Conservation (phyloP, 2,329 filamentous ascomycete species). For the Trichoderma hamatum region DNA sequence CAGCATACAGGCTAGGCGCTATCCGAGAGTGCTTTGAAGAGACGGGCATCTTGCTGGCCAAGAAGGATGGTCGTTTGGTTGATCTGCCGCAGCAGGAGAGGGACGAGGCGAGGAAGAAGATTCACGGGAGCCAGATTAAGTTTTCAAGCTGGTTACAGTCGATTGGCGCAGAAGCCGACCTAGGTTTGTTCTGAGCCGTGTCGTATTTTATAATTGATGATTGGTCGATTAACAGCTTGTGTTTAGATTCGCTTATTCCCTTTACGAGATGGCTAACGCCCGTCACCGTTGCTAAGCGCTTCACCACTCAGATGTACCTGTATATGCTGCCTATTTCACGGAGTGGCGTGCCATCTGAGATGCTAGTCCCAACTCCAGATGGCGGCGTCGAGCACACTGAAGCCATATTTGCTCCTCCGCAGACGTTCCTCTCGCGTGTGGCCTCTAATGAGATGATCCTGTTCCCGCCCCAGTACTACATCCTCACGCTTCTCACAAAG, state of each 20-base stretch:
- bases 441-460: constrained; percentile 71
- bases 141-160: constrained; percentile 68
- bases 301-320: constrained; percentile 96
- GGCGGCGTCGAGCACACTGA: constrained; percentile 69
- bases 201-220: neutral
- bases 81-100: constrained; percentile 62
- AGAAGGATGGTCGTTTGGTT: constrained; percentile 57
- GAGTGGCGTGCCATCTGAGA: constrained; percentile 51
- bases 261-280: constrained; percentile 96
- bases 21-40: constrained; percentile 95
- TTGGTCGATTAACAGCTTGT: neutral
- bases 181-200: constrained; percentile 51
- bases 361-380: constrained; percentile 70
- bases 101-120: constrained; percentile 65
- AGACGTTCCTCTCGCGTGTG: constrained; percentile 69
- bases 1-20: constrained; percentile 77
- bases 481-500: constrained; percentile 61
- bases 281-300: constrained; percentile 69
- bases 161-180: constrained; percentile 65
- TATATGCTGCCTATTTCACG: constrained; percentile 71
- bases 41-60: constrained; percentile 81
- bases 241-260: constrained; percentile 66
- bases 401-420: constrained; percentile 73
- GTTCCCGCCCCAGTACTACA: constrained; percentile 86
- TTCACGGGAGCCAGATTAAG: constrained; percentile 66